Evolutionary conservation across 495 filamentous ascomycete genomes (phyloP).

Genomic region (Chaetomium fimeti): DNA sequence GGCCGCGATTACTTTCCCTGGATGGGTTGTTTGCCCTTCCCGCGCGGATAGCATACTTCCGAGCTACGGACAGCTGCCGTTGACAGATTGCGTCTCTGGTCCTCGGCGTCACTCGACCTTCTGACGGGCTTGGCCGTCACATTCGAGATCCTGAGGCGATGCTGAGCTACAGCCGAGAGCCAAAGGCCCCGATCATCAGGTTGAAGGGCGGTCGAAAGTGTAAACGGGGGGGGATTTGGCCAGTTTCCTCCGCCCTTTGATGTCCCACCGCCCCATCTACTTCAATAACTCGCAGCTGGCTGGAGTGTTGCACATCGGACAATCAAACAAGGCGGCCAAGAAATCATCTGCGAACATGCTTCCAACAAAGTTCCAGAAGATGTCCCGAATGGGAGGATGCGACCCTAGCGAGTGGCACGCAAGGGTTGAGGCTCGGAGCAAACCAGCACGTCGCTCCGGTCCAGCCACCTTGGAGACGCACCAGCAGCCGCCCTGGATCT

Average conservation of each 20-base stretch:
- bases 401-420: conserved; percentile 12
- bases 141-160: neutral
- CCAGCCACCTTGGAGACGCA: neutral
- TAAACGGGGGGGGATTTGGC: conserved; percentile 12
- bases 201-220: conserved; percentile 18
- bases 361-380: conserved; percentile 38
- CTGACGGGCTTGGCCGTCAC: neutral
- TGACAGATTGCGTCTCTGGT: neutral
- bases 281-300: neutral
- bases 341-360: conserved; percentile 36
- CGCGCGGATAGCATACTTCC: conserved; percentile 21
- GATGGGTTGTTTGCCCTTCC: neutral
- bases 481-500: conserved; percentile 18
- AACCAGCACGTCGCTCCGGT: neutral
- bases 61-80: neutral
- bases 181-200: conserved; percentile 24
- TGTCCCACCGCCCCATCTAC: neutral
- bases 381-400: conserved; percentile 23
- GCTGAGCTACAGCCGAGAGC: conserved; percentile 12
- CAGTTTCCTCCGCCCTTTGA: conserved; percentile 7
- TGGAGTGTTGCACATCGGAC: conserved; percentile 35
- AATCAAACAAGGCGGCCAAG: conserved; percentile 37
- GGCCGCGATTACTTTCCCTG: neutral
- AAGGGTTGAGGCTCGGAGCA: neutral
- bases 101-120: neutral